These are phyloP conservation scores for Komagataella pastoris DNA, from an alignment of 805 yeast genomes.

Conservation along the genomic window DNA sequence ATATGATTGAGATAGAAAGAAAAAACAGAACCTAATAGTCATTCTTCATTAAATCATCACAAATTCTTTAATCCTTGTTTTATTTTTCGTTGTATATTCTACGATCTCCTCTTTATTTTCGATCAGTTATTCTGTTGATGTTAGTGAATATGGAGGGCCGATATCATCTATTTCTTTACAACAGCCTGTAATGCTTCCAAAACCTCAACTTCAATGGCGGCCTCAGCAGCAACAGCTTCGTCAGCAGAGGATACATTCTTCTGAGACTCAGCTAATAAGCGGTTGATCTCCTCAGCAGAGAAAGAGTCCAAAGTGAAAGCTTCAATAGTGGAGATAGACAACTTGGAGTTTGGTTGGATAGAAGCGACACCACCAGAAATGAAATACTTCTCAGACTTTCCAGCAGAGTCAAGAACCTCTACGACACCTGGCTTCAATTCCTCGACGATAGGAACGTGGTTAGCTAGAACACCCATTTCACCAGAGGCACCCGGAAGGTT, in stretches of 20 bases:
- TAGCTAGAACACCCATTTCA: constrained; percentile 92
- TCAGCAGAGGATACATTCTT: constrained; percentile 78
- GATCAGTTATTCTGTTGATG: neutral
- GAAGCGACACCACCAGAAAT: constrained; percentile 95
- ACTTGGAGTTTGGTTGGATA: constrained; percentile 85
- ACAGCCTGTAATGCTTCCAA: constrained; percentile 84
- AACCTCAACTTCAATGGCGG: constrained; percentile 90
- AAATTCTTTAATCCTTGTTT: neutral
- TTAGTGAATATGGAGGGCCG: neutral
- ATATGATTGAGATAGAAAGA: constrained; percentile 13
- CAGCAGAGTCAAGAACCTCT: constrained; percentile 72
- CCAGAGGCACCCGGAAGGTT: constrained; percentile 94
- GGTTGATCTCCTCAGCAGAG: constrained; percentile 65
- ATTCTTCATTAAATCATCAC: neutral
- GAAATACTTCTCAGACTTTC: constrained; percentile 55
- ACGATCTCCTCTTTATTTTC: neutral
- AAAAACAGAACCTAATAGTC: neutral
- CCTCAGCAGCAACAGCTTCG: constrained; percentile 85
- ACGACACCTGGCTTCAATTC: constrained; percentile 93
- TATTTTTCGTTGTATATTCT: neutral
- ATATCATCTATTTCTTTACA: constrained; percentile 37
- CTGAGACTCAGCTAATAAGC: constrained; percentile 84
- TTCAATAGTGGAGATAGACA: constrained; percentile 88
- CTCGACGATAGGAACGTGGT: constrained; percentile 96
- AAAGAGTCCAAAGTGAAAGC: constrained; percentile 87